Evolutionary conservation across 371 early-diverging fungal genomes (phyloP), one percentile per base, ranked within the genome.

Genomic region (Rhizomucor pusillus): DNA sequence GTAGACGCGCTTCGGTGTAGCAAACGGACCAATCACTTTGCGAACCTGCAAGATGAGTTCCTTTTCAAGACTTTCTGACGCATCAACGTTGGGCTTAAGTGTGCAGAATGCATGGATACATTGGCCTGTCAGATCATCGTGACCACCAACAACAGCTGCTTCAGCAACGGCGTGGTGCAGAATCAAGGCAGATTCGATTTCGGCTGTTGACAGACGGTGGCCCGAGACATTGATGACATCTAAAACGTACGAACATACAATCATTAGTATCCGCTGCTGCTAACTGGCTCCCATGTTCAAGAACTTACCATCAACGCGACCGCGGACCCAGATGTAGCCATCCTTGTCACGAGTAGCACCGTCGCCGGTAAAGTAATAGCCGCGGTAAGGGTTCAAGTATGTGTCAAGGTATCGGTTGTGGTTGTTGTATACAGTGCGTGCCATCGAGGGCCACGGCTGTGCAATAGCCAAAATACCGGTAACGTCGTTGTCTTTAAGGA

Each of bases 181-280:
- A 47, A 92, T 85, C 43, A 93, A 73, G 4, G 92, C 94, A 50
- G 91, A 90, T 67, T 96, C 96, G 45, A 99, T 91, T 80, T 99
- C 99, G 40, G 98, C 88, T 0, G 99, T 98, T 35, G 90, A 90
- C 54, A 99, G 66, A 57, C 99, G 89, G 77, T 99, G 99, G 3
- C 99, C 99, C 10, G 94, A 88, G n/a, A 99, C 97, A 76, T 99
- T 99, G 75, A 98, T 94, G 33, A 98, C 98, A 71, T 99, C 70
- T 45, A 41, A n/a, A n/a, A n/a, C n/a, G n/a, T n/a, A n/a, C n/a
- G n/a, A 3, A 37, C 14, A 37, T 14, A 37, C 3, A 41, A 14
- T 16, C 4, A 14, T 41, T 19, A 5, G 41, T 41, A 4, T n/a
- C n/a, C n/a, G n/a, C n/a, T n/a, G n/a, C n/a, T n/a, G n/a, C n/a